phyloP scores from a whole-genome alignment of 495 filamentous ascomycete species.

The Podospora sp. region DNA sequence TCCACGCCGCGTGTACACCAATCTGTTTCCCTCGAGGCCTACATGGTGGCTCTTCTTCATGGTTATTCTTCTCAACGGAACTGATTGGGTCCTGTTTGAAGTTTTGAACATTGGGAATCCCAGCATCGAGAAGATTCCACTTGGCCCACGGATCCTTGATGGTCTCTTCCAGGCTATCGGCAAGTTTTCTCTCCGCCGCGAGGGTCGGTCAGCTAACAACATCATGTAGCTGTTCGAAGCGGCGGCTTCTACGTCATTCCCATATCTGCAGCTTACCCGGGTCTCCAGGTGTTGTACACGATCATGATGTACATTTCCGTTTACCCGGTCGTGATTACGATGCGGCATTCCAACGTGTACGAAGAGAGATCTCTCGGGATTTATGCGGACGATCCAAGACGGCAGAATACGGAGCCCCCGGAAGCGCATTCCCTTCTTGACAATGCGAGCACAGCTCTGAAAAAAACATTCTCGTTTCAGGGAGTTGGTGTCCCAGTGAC shows the following conservation, averaged over 20 bases:
- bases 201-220: background rate
- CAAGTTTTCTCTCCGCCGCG: constrained; percentile 21
- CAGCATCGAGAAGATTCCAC: constrained; percentile 58
- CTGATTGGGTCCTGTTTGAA: constrained; percentile 83
- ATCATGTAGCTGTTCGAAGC: constrained; percentile 64
- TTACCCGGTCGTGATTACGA: constrained; percentile 74
- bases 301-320: constrained; percentile 92
- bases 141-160: constrained; percentile 65
- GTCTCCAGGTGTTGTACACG: constrained; percentile 79
- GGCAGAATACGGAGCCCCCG: constrained; percentile 18
- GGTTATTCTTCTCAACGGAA: constrained; percentile 72
- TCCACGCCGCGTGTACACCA: constrained; percentile 78
- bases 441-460: background rate
- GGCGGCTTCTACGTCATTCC: constrained; percentile 84
- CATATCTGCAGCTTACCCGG: constrained; percentile 70
- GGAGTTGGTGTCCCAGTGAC: constrained; percentile 36
- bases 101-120: constrained; percentile 75
- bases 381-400: constrained; percentile 54
- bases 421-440: background rate
- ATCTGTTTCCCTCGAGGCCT: constrained; percentile 74
- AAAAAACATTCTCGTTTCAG: constrained; percentile 41
- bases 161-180: constrained; percentile 80
- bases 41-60: constrained; percentile 80
- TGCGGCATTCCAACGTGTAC: constrained; percentile 67
- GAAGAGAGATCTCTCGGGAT: constrained; percentile 72